phyloP scores from a whole-genome alignment of 2,329 filamentous ascomycete species.

The Karstenula rhodostoma region DNA sequence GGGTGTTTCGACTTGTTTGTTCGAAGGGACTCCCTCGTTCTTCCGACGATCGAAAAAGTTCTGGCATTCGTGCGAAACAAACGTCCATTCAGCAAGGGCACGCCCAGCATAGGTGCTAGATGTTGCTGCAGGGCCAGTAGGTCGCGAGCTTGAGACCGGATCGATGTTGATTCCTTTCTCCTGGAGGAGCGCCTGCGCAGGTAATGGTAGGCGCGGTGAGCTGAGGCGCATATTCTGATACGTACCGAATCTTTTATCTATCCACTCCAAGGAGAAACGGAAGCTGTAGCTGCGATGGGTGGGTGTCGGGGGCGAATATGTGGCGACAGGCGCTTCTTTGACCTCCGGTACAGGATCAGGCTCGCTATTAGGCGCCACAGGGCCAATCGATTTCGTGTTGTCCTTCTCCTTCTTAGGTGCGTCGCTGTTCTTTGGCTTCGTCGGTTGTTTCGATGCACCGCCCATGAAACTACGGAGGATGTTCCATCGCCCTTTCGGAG shows the following conservation, averaged over 20 bases:
- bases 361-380: conserved; percentile 17
- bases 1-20: conserved; percentile 75
- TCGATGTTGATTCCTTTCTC: conserved; percentile 41
- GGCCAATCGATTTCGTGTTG: conserved; percentile 29
- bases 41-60: conserved; percentile 80
- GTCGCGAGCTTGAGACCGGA: conserved; percentile 39
- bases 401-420: conserved; percentile 31
- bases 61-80: conserved; percentile 80
- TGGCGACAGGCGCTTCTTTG: conserved; percentile 20
- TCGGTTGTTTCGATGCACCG: conserved; percentile 52
- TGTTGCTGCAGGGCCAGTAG: conserved; percentile 47
- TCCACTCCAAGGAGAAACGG: conserved; percentile 77
- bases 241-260: conserved; percentile 63
- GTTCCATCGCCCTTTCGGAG: conserved; percentile 67
- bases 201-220: conserved; percentile 72
- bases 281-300: conserved; percentile 70
- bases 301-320: conserved; percentile 56
- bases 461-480: conserved; percentile 70
- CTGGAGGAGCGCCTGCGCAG: conserved; percentile 72
- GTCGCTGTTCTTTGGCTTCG: conserved; percentile 51
- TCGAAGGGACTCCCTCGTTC: conserved; percentile 73
- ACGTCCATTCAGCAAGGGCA: conserved; percentile 79
- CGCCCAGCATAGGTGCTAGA: conserved; percentile 71
- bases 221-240: conserved; percentile 70
- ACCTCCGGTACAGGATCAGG: conserved; percentile 15